phyloP scores from a whole-genome alignment of 1,284 basidiomycete genomes.

The Rhodotorula glutinis region DNA sequence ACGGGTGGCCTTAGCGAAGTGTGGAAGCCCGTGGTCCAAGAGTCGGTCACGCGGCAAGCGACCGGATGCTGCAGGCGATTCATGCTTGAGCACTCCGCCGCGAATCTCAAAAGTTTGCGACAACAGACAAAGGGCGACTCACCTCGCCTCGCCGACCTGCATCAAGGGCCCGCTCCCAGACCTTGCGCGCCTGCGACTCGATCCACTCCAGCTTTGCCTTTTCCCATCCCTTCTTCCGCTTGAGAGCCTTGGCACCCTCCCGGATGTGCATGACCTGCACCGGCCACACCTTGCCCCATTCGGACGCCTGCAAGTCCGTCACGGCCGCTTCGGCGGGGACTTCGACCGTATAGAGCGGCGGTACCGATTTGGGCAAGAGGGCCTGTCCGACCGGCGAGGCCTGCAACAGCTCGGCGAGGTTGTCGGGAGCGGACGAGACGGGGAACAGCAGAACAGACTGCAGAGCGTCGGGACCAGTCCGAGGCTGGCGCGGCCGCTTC shows the following conservation, averaged over 20 bases:
- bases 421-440: slow-evolving; percentile 23
- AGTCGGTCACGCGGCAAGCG: slow-evolving; percentile 66
- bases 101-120: too few species aligned
- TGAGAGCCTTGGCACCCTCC: slow-evolving; percentile 58
- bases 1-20: slow-evolving; percentile 19
- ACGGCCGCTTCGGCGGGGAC: slow-evolving; percentile 72
- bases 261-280: slow-evolving; percentile 69
- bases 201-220: slow-evolving; percentile 62
- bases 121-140: slow-evolving; percentile 30
- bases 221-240: slow-evolving; percentile 39
- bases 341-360: slow-evolving; percentile 44
- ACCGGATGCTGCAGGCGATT: slow-evolving; percentile 62
- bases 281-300: slow-evolving; percentile 63
- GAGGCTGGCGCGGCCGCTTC: slow-evolving; percentile 8
- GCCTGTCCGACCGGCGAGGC: slow-evolving; percentile 41
- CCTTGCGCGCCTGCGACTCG: slow-evolving; percentile 63
- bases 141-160: slow-evolving; percentile 60
- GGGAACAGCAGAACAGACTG: slow-evolving; percentile 44
- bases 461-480: slow-evolving; percentile 14
- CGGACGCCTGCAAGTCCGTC: slow-evolving; percentile 62
- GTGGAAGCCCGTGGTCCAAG: slow-evolving; percentile 55
- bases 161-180: slow-evolving; percentile 59
- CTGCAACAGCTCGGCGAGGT: slow-evolving; percentile 45
- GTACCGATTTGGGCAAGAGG: background rate
- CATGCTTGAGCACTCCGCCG: too few species aligned